A percentile compares a stretch with the other conserved stretches of the same genome.
These are phyloP conservation scores for Toxoplasma gondii DNA, from an alignment of 169 alveolate genomes.

Conservation along the genomic window DNA sequence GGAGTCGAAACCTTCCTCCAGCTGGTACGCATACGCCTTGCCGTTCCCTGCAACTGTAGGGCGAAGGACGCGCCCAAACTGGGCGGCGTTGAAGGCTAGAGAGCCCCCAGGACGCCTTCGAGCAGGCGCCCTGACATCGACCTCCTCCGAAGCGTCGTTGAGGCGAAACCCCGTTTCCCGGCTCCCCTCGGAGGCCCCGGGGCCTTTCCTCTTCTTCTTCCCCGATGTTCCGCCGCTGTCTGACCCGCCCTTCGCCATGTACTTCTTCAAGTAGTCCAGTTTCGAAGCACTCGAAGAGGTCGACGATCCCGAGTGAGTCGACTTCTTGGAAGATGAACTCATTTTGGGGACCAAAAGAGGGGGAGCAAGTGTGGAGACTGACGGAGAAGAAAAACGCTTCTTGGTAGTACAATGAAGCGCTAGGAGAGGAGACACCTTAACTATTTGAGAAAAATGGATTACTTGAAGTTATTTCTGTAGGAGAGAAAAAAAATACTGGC, in stretches of 20 bases:
- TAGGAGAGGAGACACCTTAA: no score
- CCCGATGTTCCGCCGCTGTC: background rate
- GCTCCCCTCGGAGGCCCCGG: background rate
- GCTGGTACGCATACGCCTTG: background rate
- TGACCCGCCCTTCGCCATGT: background rate
- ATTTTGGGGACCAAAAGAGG: background rate
- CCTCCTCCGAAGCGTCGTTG: background rate
- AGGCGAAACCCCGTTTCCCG: background rate
- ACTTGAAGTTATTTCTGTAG: no score
- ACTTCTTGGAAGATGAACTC: background rate
- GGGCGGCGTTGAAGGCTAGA: background rate
- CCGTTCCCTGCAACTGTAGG: background rate
- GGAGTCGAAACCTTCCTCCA: background rate
- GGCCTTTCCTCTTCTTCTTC: background rate
- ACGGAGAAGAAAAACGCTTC: background rate
- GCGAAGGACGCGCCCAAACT: background rate
- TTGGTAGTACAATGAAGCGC: no score
- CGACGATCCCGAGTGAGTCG: background rate
- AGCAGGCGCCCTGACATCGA: background rate
- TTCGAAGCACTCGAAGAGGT: background rate
- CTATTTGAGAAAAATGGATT: no score
- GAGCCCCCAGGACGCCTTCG: background rate
- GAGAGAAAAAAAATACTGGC: no score
- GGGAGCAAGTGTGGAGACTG: background rate
- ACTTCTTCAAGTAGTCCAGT: background rate